Base-by-base conservation (phyloP, 2,329 filamentous ascomycete genomes). In the Eutypella sp. region DNA sequence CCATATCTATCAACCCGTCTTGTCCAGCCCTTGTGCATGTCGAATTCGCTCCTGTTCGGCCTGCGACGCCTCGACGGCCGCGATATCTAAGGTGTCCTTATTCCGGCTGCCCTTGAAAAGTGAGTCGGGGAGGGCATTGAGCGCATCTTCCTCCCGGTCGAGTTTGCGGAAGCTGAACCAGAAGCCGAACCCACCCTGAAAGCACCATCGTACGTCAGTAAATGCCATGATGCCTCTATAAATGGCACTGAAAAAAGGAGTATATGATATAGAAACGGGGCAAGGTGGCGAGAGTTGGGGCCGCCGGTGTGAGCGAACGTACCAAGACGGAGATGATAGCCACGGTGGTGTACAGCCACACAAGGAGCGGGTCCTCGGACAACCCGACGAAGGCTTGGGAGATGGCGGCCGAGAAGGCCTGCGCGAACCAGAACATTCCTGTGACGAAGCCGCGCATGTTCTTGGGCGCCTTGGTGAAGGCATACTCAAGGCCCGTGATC, bases 401-500 rank as follows among this genome's bases (percentile, higher is more conserved):
- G 20, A 89, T 69, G 33, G 85, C 84, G 34, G 81, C 73, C 6
- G 81, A 79, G 58, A 89, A 78, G 40, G 85, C 83, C 31, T 76
- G 81, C 69, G 79, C 84, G 68, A 89, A 85, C 42, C 87, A 76
- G 41, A 79, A 79, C 44, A 89, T 72, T 9, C 80, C 78, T 55
- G 76, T 74, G n/a, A 90, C 82, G 45, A 89, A 74, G 22, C 81
- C 84, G 5, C 84, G 76, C 85, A 90, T 90, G 67, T 87, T 89
- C 59, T 75, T 76, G 8, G 86, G 87, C 0, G 85, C 84, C 64
- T 89, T 89, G 58, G 84, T 84, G 67, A 82, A 89, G 19, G 86
- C 85, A 54, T 87, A 89, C 65, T 90, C 85, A 15, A 88, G 75
- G 11, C 76, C 79, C 1, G 74, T 77, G 52, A 76, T 76, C 46